phyloP scores from a whole-genome alignment of 2,329 filamentous ascomycete species.

The Tricladium varicosporioides region DNA sequence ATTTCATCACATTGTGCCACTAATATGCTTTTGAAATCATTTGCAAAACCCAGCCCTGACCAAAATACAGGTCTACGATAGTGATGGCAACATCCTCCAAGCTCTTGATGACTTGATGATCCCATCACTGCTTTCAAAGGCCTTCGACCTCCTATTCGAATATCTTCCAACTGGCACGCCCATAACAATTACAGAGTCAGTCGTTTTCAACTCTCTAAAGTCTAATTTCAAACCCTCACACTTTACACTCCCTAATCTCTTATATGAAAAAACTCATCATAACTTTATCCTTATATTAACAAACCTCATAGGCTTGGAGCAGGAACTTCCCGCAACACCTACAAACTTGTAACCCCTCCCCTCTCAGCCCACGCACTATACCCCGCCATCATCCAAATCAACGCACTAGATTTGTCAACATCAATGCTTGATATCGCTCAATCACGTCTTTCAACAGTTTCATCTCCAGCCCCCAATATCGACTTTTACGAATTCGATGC shows the following conservation, averaged over 20 bases:
- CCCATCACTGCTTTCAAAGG: conserved; percentile 45
- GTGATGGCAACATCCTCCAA: conserved; percentile 65
- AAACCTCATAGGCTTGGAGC: conserved; percentile 54
- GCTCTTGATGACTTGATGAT: conserved; percentile 59
- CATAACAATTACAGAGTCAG: conserved; percentile 31
- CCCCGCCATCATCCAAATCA: conserved; percentile 25
- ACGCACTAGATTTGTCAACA: conserved; percentile 50
- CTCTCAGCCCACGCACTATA: conserved; percentile 3
- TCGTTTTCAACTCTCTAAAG: too few relatives aligned
- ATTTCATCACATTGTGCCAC: too few relatives aligned
- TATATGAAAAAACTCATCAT: too few relatives aligned
- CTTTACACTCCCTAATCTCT: neutral
- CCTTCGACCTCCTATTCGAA: conserved; percentile 38
- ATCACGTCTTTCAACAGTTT: conserved; percentile 9
- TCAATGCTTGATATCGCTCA: conserved; percentile 57
- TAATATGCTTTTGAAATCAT: too few relatives aligned
- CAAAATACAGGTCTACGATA: conserved; percentile 52
- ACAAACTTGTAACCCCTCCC: conserved; percentile 42
- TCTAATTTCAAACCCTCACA: neutral
- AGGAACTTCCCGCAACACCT: conserved; percentile 63
- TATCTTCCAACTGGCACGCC: neutral
- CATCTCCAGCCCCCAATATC: neutral
- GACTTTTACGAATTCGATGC: conserved; percentile 27
- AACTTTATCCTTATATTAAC: too few relatives aligned
- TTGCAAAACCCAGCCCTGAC: conserved; percentile 14